Percentiles rank a stretch among this genome's conserved stretches.
These are phyloP conservation scores for Lasiodiplodia sp. DNA, from an alignment of 2,329 filamentous ascomycete species.

Conservation along the genomic window DNA sequence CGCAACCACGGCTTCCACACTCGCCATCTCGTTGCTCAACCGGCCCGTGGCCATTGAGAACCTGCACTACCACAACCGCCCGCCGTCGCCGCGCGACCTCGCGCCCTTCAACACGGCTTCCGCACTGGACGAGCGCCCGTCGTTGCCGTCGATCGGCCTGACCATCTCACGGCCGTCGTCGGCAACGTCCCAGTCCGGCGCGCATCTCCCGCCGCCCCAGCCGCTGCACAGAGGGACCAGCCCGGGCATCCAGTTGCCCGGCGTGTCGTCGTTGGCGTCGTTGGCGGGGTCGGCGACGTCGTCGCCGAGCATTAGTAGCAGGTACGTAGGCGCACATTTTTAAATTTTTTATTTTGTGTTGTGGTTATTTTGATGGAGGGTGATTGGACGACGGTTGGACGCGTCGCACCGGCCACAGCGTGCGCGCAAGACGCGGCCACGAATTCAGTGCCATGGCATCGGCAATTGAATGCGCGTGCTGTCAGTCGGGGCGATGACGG, in stretches of 20 bases:
- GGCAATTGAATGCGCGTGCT: background rate
- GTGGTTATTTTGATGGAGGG: slow-evolving; percentile 15
- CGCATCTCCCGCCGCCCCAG: slow-evolving; percentile 35
- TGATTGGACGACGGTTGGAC: slow-evolving; percentile 37
- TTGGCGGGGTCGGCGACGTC: slow-evolving; percentile 57
- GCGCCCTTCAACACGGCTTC: slow-evolving; percentile 55
- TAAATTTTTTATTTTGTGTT: background rate
- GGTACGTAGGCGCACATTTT: slow-evolving; percentile 49
- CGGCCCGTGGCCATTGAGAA: slow-evolving; percentile 63
- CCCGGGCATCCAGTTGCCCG: slow-evolving; percentile 58
- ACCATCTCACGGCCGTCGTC: slow-evolving; percentile 61
- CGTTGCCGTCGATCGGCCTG: slow-evolving; percentile 56
- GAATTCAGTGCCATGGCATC: slow-evolving; percentile 32
- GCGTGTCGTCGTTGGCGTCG: slow-evolving; percentile 66
- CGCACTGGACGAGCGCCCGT: slow-evolving; percentile 55
- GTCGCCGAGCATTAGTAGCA: slow-evolving; percentile 50
- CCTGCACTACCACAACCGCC: slow-evolving; percentile 48
- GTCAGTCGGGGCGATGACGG: background rate
- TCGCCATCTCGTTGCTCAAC: slow-evolving; percentile 64
- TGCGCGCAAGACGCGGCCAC: slow-evolving; percentile 33
- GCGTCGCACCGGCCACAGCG: slow-evolving; percentile 16
- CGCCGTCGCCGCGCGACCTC: slow-evolving; percentile 58
- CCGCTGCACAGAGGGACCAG: slow-evolving; percentile 48
- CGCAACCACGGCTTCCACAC: slow-evolving; percentile 62
- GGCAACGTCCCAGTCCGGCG: slow-evolving; percentile 48